A percentile compares a stretch with the other conserved stretches of the same genome.
Conservation (phyloP, 148 eudicot genomes). For the Amaranthus hypochondriacus region DNA sequence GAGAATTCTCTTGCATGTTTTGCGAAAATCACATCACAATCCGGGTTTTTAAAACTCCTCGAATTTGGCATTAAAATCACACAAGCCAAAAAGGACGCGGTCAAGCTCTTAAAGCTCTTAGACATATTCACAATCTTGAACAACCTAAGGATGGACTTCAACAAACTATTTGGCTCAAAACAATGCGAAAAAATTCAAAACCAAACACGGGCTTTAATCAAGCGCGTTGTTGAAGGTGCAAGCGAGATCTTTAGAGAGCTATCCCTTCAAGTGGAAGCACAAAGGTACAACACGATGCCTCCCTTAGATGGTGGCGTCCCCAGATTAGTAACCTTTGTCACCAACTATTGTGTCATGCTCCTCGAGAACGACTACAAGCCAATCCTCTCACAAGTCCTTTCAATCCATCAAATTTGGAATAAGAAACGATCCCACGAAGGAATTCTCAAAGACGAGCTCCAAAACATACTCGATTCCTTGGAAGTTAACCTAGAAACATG, state of each 20-base stretch:
- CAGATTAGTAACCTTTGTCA: conserved; percentile 57
- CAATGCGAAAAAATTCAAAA: conserved; percentile 46
- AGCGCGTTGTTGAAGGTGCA: conserved; percentile 51
- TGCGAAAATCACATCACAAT: conserved; percentile 40
- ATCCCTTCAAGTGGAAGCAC: conserved; percentile 57
- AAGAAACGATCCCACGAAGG: conserved; percentile 23
- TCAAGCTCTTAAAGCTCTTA: conserved; percentile 72
- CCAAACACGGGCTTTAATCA: conserved; percentile 66
- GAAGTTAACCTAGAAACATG: conserved; percentile 66
- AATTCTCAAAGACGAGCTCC: conserved; percentile 39
- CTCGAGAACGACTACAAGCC: conserved; percentile 53
- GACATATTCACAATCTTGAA: conserved; percentile 57
- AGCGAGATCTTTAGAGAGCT: conserved; percentile 74
- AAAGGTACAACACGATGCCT: conserved; percentile 32
- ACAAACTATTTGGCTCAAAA: conserved; percentile 56
- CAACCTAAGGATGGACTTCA: conserved; percentile 58
- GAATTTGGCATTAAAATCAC: conserved; percentile 54
- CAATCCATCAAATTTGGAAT: conserved; percentile 63
- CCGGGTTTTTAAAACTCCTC: conserved; percentile 54
- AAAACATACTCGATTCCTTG: conserved; percentile 44
- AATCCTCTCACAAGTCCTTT: conserved; percentile 45
- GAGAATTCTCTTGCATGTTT: conserved; percentile 47
- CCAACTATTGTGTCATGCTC: conserved; percentile 54
- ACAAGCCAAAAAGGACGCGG: conserved; percentile 76
- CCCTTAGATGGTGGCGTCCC: conserved; percentile 66